Percentiles rank a stretch among this genome's conserved stretches.
Conservation (phyloP, 1,284 basidiomycete species). For the Cutaneotrichosporon sp. region DNA sequence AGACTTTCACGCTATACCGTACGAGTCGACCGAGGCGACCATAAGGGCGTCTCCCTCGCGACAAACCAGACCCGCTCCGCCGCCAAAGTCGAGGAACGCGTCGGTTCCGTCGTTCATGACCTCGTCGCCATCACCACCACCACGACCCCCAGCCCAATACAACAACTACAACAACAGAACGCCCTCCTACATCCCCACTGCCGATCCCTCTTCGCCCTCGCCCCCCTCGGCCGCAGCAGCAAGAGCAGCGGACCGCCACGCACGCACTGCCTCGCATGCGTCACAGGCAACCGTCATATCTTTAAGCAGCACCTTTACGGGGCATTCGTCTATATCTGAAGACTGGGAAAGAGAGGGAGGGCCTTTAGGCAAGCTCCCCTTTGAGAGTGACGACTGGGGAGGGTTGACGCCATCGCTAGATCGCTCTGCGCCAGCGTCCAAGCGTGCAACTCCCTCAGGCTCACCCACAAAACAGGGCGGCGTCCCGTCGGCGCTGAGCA, state of each 20-base stretch:
- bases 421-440: background rate
- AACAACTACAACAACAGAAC: background rate
- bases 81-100: background rate
- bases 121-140: background rate
- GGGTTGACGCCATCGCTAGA: background rate
- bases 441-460: background rate
- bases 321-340: background rate
- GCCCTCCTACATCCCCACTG: background rate
- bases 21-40: background rate
- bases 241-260: background rate
- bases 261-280: background rate
- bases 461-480: background rate
- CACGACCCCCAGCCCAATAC: background rate
- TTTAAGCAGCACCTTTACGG: slow-evolving; percentile 14
- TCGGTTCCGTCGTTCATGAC: background rate
- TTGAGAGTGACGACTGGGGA: slow-evolving; percentile 14
- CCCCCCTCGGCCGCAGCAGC: background rate
- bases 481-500: background rate
- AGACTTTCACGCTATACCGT: background rate
- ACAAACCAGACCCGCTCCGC: no score
- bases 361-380: slow-evolving; percentile 15
- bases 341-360: slow-evolving; percentile 19
- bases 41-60: no score
- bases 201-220: background rate
- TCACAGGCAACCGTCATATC: slow-evolving; percentile 15